Conservation (phyloP, 2,329 filamentous ascomycete genomes). For the Colletotrichum scovillei region DNA sequence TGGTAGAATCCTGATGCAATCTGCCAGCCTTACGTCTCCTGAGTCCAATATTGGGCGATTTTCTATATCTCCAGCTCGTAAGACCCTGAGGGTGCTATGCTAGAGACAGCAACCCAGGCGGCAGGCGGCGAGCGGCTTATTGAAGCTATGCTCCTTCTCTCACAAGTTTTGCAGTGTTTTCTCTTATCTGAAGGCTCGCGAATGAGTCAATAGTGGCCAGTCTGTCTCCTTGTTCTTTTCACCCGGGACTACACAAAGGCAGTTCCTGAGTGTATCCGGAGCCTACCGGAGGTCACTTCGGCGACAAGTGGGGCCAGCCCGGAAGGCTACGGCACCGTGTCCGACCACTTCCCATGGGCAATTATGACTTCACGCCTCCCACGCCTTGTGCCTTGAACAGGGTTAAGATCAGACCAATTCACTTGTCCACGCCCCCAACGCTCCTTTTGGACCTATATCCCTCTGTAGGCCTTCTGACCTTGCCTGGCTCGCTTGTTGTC, state of each 20-base stretch:
- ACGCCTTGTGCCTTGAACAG: no score
- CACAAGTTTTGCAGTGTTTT: no score
- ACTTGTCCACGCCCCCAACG: neutral
- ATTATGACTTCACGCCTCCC: neutral
- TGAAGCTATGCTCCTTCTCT: neutral
- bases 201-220: no score
- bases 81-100: neutral
- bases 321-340: neutral
- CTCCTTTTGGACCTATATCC: neutral
- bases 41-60: neutral
- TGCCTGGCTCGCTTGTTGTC: neutral
- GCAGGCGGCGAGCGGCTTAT: neutral
- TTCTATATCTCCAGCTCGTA: neutral
- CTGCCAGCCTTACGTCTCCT: no score
- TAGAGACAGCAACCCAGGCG: no score
- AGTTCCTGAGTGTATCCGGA: neutral
- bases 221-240: no score
- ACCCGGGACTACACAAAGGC: neutral
- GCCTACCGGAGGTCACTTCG: neutral
- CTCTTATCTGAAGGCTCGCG: no score
- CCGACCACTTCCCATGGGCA: neutral
- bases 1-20: no score
- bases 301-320: neutral
- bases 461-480: neutral
- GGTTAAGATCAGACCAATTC: neutral